Evolutionary conservation across 495 filamentous ascomycete genomes (phyloP), one percentile per base, ranked within the genome.

Genomic region (Penicillium pulvis): DNA sequence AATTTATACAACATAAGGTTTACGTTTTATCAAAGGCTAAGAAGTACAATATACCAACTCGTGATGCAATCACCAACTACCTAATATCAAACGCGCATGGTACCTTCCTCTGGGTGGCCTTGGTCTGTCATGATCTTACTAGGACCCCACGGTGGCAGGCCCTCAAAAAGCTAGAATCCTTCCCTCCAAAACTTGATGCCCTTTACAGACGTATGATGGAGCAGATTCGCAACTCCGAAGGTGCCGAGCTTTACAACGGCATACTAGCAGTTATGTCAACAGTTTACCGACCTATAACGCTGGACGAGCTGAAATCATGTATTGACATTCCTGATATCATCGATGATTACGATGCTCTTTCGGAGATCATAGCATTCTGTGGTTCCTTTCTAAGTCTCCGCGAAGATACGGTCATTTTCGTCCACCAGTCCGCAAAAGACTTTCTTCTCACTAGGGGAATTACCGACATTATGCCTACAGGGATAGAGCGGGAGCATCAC

Each of bases 11-110:
- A 24, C 17, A 53, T 36, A 53, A 41, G 31, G 31, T 53, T 3
- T 6, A 41, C 4, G 0, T 20, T 4, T 23, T 53, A 23, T 12
- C 14, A 16, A 23, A 53, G 16, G 19, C 23, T 19, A 53, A 53
- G 19, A 41, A 41, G 11, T 53, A 53, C 23, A 24, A 20, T 4
- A n/a, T 41, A 1, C 75, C 71, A 48, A 68, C 79, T 24, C 68
- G 79, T 2, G 73, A 81, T 48, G 49, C 48, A 3, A 71, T 81
- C 42, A 80, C 79, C 55, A 63, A 63, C 1, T 70, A 68, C 17
- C 65, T 77, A 45, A 71, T 75, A 58, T 43, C 52, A 20, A 70
- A 65, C 33, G 35, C 33, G 16, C 33, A 53, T 11, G 33, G 50
- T 8, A 53, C 50, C 2, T 53, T 53, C 35, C 50, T 53, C 12